Evolutionary conservation across 345 rosid species (phyloP).

Genomic region (Anastatica hierochuntica): DNA sequence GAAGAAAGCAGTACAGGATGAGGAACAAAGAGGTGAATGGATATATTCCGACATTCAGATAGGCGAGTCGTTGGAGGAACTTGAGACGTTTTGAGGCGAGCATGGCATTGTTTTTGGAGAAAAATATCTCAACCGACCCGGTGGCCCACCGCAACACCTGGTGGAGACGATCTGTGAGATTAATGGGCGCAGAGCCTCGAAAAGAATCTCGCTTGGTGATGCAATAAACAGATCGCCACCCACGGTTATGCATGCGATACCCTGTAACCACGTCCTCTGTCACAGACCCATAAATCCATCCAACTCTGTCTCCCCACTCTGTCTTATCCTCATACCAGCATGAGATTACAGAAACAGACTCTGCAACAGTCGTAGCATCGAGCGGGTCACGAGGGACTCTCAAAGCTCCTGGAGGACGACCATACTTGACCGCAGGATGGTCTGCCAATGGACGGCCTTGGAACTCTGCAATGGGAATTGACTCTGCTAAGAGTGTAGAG

Average conservation of each 20-base stretch:
- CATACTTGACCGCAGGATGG: conserved; percentile 76
- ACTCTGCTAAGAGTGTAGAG: conserved; percentile 78
- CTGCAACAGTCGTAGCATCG: conserved; percentile 80
- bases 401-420: conserved; percentile 81
- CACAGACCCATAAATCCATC: conserved; percentile 96
- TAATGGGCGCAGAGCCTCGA: conserved; percentile 88
- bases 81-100: conserved; percentile 56
- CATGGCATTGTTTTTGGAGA: conserved; percentile 84
- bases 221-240: conserved; percentile 92
- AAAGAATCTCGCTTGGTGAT: conserved; percentile 82
- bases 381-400: conserved; percentile 78
- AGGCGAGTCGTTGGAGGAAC: conserved; percentile 74
- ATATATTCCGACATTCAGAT: conserved; percentile 85
- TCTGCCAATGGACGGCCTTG: conserved; percentile 88
- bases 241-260: conserved; percentile 95
- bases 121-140: conserved; percentile 91
- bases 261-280: conserved; percentile 99
- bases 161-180: conserved; percentile 88
- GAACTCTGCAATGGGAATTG: conserved; percentile 74
- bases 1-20: conserved; percentile 84
- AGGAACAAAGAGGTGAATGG: conserved; percentile 89
- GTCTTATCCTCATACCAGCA: conserved; percentile 99
- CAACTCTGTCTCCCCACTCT: conserved; percentile 93
- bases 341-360: conserved; percentile 85
- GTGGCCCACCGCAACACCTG: conserved; percentile 97